Percentiles rank a stretch among this genome's conserved stretches.
These are phyloP conservation scores for Trametes coccinea DNA, from an alignment of 768 basidiomycete genomes.

Conservation along the genomic window DNA sequence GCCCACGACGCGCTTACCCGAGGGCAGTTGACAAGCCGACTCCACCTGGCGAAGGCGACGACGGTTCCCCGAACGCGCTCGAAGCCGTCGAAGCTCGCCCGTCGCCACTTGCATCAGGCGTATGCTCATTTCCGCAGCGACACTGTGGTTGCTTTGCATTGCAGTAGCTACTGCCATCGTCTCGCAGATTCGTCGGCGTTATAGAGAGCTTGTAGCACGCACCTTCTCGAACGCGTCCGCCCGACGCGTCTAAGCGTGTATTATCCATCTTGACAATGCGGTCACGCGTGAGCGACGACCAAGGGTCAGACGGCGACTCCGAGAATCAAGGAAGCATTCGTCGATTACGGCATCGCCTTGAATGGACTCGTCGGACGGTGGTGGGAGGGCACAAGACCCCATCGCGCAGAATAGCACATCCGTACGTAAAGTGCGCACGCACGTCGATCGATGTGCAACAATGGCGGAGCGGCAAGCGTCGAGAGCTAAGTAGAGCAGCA, in stretches of 20 bases:
- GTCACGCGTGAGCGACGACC: background rate
- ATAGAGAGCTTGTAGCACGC: background rate
- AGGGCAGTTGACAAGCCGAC: background rate
- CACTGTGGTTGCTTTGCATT: too few species aligned
- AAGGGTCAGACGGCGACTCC: background rate
- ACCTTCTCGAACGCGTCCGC: background rate
- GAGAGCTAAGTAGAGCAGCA: background rate
- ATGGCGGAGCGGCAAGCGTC: background rate
- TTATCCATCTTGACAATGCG: background rate
- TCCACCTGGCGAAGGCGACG: background rate
- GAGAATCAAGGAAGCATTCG: background rate
- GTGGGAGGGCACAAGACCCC: background rate
- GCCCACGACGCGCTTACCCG: background rate
- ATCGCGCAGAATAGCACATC: background rate
- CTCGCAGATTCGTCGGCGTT: background rate
- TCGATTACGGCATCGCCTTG: background rate
- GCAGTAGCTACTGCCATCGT: too few species aligned
- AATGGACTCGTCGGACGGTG: background rate
- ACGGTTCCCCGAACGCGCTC: conserved; percentile 1
- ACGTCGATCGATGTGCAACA: conserved; percentile 4
- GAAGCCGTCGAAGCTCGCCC: background rate
- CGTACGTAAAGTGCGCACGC: conserved; percentile 6
- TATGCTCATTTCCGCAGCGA: background rate
- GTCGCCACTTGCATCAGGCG: background rate
- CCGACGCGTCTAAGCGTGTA: background rate